These are phyloP conservation scores for Picochlorum sp. DNA, from an alignment of 139 green algal species.

Conservation along the genomic window DNA sequence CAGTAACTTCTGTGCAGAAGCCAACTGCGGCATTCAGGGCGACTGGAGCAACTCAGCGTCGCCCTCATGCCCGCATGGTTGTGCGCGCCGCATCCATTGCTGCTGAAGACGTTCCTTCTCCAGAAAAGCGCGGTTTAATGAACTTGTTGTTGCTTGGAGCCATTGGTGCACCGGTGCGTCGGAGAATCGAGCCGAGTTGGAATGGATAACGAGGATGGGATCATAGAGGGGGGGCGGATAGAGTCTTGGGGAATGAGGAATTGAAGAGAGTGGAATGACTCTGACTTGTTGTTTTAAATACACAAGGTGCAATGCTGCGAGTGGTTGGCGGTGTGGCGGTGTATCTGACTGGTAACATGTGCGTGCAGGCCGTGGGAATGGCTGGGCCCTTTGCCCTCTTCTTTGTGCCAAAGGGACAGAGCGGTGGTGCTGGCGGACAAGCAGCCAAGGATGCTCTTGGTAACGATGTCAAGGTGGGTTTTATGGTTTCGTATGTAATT, in stretches of 20 bases:
- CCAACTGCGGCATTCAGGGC: neutral
- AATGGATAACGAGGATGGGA: no score
- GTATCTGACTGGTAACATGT: no score
- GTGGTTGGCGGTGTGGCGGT: no score
- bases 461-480: conserved; percentile 89
- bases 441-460: conserved; percentile 92
- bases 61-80: neutral
- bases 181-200: no score
- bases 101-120: conserved; percentile 1
- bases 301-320: no score
- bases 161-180: conserved; percentile 3
- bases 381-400: neutral
- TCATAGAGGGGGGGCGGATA: no score
- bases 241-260: no score
- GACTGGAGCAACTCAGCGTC: neutral
- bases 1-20: neutral
- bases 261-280: no score
- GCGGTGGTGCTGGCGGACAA: conserved; percentile 55
- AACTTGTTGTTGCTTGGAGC: conserved; percentile 6
- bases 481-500: neutral
- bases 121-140: conserved; percentile 2
- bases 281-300: no score
- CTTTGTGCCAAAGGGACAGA: neutral
- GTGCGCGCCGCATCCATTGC: conserved; percentile 1
- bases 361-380: neutral